phyloP scores from a whole-genome alignment of 176 grass and related monocot genomes.

The Pharus latifolius region DNA sequence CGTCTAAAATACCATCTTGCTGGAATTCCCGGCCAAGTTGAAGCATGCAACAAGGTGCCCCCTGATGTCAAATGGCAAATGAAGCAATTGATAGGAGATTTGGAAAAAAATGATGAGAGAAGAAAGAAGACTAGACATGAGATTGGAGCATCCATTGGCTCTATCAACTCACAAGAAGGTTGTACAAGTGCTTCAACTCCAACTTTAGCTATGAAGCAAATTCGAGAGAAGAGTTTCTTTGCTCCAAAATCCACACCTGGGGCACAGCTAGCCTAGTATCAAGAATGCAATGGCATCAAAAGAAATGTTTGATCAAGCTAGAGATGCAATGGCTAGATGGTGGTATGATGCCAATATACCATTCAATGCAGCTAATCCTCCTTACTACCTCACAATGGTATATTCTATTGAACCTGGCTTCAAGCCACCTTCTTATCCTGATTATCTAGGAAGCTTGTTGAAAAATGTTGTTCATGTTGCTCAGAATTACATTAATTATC shows the following conservation, averaged over 20 bases:
- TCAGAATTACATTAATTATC: slow-evolving; percentile 2
- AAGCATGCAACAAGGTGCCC: slow-evolving; percentile 22
- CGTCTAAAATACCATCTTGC: slow-evolving; percentile 25
- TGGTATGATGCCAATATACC: slow-evolving; percentile 33
- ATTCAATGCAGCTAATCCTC: slow-evolving; percentile 25
- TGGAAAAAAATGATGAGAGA: slow-evolving; percentile 10
- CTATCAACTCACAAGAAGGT: background rate
- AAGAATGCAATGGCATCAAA: background rate
- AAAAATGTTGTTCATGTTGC: slow-evolving; percentile 15
- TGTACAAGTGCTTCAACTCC: background rate
- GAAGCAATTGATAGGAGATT: background rate
- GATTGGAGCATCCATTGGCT: slow-evolving; percentile 6
- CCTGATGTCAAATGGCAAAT: slow-evolving; percentile 18
- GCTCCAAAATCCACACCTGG: background rate
- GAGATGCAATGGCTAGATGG: slow-evolving; percentile 22
- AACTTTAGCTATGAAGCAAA: slow-evolving; percentile 9
- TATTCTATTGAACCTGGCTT: slow-evolving; percentile 28
- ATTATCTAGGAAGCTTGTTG: slow-evolving; percentile 13
- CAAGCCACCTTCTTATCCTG: slow-evolving; percentile 27
- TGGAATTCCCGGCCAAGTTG: slow-evolving; percentile 18
- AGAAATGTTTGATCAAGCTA: background rate
- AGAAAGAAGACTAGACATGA: slow-evolving; percentile 14
- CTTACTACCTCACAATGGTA: slow-evolving; percentile 28
- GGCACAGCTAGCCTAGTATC: background rate
- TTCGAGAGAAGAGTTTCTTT: background rate